Evolutionary conservation across 1,284 basidiomycete species (phyloP).

Genomic region (Ganoderma sinense): DNA sequence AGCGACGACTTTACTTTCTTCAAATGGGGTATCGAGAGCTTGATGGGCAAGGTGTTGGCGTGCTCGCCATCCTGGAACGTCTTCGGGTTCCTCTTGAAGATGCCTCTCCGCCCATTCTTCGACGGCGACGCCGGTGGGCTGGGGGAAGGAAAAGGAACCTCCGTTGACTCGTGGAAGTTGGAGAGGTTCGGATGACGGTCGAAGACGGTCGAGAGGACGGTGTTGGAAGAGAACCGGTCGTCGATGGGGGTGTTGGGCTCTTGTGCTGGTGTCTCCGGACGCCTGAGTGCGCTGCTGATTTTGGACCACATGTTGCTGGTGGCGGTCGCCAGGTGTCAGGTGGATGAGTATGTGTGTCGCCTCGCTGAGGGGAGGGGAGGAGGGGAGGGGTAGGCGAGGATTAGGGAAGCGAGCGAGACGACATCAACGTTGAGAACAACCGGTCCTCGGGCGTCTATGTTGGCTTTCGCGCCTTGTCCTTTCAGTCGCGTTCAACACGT

Average conservation of each 20-base stretch:
- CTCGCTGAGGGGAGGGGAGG: neutral
- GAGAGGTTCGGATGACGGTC: slow-evolving; percentile 69
- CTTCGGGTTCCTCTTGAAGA: slow-evolving; percentile 48
- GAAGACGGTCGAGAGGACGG: slow-evolving; percentile 57
- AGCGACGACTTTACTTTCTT: slow-evolving; percentile 66
- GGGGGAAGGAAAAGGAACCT: slow-evolving; percentile 46
- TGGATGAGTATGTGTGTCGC: slow-evolving; percentile 17
- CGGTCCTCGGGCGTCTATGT: slow-evolving; percentile 15
- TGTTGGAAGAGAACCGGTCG: slow-evolving; percentile 42
- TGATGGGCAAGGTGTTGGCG: slow-evolving; percentile 41
- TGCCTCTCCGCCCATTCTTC: slow-evolving; percentile 40
- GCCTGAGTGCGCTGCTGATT: slow-evolving; percentile 62
- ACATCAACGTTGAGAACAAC: slow-evolving; percentile 20
- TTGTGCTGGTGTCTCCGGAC: slow-evolving; percentile 35
- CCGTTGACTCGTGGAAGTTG: slow-evolving; percentile 53
- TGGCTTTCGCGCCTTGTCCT: slow-evolving; percentile 8
- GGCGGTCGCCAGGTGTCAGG: slow-evolving; percentile 2
- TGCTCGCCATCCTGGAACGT: slow-evolving; percentile 33
- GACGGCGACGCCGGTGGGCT: slow-evolving; percentile 57
- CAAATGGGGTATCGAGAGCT: slow-evolving; percentile 48
- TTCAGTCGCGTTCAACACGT: slow-evolving; percentile 17
- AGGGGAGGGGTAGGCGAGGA: slow-evolving; percentile 9
- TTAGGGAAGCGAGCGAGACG: slow-evolving; percentile 14
- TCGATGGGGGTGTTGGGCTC: slow-evolving; percentile 43
- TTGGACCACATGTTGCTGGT: slow-evolving; percentile 64